phyloP scores from a whole-genome alignment of 352 stramenopile species.

The Globisporangium okanoganense region DNA sequence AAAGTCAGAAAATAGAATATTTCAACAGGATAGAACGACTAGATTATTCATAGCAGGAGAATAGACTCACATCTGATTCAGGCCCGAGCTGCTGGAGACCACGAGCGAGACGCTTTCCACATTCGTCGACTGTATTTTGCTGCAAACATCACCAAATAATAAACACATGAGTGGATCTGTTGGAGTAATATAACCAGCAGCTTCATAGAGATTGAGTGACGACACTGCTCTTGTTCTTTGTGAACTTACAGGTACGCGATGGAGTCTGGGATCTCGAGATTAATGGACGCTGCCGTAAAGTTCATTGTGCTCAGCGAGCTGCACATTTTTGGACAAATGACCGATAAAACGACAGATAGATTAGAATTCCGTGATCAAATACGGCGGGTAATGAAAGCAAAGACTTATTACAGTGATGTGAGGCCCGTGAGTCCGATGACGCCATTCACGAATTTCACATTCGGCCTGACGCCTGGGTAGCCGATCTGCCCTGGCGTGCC shows the following conservation, averaged over 20 bases:
- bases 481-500: not conserved
- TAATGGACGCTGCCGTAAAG: not conserved
- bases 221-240: too few relatives aligned
- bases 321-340: not conserved
- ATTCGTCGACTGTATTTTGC: not conserved
- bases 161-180: not conserved
- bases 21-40: not conserved
- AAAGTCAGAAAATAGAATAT: not conserved
- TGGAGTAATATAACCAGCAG: too few relatives aligned
- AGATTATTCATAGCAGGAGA: not conserved
- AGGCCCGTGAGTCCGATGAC: constrained; percentile 9
- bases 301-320: constrained; percentile 2
- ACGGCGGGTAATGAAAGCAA: too few relatives aligned
- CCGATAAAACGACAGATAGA: too few relatives aligned
- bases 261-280: not conserved
- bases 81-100: not conserved
- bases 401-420: constrained; percentile 7
- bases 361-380: too few relatives aligned
- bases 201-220: too few relatives aligned
- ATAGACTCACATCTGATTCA: not conserved
- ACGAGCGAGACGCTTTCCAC: not conserved
- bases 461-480: not conserved
- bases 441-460: constrained; percentile 3
- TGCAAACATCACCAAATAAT: not conserved
- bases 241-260: constrained; percentile 5